These are phyloP conservation scores for Fusarium sulawesiense DNA, from an alignment of 2,329 filamentous ascomycete species.

Conservation along the genomic window DNA sequence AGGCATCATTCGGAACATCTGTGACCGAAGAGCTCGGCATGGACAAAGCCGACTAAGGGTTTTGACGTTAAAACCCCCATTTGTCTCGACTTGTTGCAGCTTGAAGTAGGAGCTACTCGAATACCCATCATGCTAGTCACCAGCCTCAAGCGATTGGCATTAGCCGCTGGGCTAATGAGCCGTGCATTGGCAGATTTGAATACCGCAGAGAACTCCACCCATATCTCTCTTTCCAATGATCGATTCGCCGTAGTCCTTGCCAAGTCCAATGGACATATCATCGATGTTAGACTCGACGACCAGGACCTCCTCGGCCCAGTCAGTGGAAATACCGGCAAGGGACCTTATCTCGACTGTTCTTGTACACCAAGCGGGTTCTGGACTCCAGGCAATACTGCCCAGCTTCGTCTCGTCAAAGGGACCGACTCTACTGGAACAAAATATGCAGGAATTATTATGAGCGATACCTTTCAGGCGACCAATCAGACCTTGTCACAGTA, in stretches of 20 bases:
- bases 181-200: conserved; percentile 8
- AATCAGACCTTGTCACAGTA: conserved; percentile 71
- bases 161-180: background rate
- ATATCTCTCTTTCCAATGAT: conserved; percentile 35
- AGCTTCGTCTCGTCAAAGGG: conserved; percentile 56
- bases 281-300: conserved; percentile 41
- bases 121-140: conserved; percentile 1
- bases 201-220: conserved; percentile 33
- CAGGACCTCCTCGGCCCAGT: conserved; percentile 61
- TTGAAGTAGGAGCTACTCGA: rapidly evolving
- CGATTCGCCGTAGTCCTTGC: conserved; percentile 20
- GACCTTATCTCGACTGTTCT: conserved; percentile 71
- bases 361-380: conserved; percentile 68
- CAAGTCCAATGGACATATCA: conserved; percentile 34
- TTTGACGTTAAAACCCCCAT: background rate
- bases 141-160: background rate
- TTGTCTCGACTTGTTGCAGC: rapidly evolving
- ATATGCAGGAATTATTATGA: conserved; percentile 69
- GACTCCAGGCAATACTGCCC: conserved; percentile 64
- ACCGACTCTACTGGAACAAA: conserved; percentile 57
- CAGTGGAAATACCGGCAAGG: conserved; percentile 55
- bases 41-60: background rate
- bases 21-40: conserved; percentile 11
- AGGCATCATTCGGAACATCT: background rate
- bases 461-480: conserved; percentile 66